Evolutionary conservation across 2,329 filamentous ascomycete species (phyloP).

Genomic region (Neurospora sp.): DNA sequence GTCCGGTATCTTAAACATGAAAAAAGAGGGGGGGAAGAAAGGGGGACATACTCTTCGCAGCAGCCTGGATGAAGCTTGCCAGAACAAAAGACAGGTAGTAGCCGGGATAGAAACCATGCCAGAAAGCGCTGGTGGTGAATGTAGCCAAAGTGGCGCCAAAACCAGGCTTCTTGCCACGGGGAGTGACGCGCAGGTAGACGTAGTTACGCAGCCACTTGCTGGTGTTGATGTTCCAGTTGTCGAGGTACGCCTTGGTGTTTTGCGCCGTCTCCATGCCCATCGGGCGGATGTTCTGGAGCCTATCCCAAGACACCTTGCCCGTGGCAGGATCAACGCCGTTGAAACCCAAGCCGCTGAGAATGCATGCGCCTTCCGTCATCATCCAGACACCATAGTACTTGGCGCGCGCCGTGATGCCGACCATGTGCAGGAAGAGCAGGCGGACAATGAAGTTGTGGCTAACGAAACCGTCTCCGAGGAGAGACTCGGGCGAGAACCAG

Average conservation of each 20-base stretch:
- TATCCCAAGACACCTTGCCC: constrained; percentile 80
- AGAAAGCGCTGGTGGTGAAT: constrained; percentile 88
- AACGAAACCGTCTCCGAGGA: constrained; percentile 58
- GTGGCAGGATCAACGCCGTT: constrained; percentile 82
- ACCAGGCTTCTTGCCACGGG: constrained; percentile 89
- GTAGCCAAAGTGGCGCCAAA: constrained; percentile 92
- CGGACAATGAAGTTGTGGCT: constrained; percentile 60
- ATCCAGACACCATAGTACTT: constrained; percentile 98
- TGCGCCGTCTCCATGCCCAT: constrained; percentile 81
- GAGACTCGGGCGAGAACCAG: constrained; percentile 53
- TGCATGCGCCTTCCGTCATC: constrained; percentile 86
- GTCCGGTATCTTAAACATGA: not conserved
- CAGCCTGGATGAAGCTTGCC: constrained; percentile 83
- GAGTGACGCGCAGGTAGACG: constrained; percentile 88
- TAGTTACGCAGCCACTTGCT: constrained; percentile 96
- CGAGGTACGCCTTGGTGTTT: constrained; percentile 86
- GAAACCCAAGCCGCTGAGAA: constrained; percentile 86
- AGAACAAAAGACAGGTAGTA: constrained; percentile 90
- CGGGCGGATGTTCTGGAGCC: constrained; percentile 81
- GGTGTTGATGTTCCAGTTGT: constrained; percentile 97
- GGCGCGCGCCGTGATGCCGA: constrained; percentile 68
- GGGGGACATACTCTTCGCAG: constrained; percentile 71
- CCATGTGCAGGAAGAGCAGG: constrained; percentile 72
- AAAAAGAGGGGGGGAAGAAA: not conserved
- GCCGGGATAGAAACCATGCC: constrained; percentile 96